Evolutionary conservation across 1,284 basidiomycete species (phyloP), one percentile per base, ranked within the genome.

Genomic region (Naganishia sp.): DNA sequence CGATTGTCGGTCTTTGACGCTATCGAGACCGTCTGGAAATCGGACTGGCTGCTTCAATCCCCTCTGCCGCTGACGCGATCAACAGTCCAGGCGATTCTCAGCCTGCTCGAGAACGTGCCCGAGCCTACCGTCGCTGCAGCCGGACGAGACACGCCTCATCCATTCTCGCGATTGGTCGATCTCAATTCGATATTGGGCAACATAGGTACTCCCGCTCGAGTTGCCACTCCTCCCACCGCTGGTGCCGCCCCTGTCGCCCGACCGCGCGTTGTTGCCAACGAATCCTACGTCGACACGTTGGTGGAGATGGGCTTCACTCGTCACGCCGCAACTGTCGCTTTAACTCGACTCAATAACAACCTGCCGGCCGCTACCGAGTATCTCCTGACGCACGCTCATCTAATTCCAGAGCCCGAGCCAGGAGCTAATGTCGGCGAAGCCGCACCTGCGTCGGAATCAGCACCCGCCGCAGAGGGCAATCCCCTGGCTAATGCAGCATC

Each of bases 221-320:
- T 23, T 58, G 39, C 50, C 6, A 11, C 23, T 6, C 50, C 50
- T 9, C 28, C n/a, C 3, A 6, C 32, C 35, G 32, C 32, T 3
- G 51, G 25, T n/a, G 61, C 11, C 5, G 50, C 28, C 11, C 25
- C 15, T 17, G 25, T 28, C 11, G 62, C 42, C 53, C 67, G 60
- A 28, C 62, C n/a, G 49, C 67, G 31, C 43, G 45, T 42, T 32
- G 67, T 31, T 17, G 58, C 23, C 63, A 64, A 62, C 54, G 67
- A 21, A 54, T 66, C 23, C 64, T 86, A 88, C 35, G 86, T 97
- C 53, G 85, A 86, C 56, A 89, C 92, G 72, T 83, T 99, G 56
- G 88, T 87, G 18, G 95, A 99, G 71, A 99, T 99, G 96, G 96
- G 96, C 57, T 99, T 99, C 81, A 87, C 90, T 31, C 86, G 92